A percentile compares a stretch with the other conserved stretches of the same genome.
Conservation (phyloP, 257 asterid species). For the Salvia miltiorrhiza region DNA sequence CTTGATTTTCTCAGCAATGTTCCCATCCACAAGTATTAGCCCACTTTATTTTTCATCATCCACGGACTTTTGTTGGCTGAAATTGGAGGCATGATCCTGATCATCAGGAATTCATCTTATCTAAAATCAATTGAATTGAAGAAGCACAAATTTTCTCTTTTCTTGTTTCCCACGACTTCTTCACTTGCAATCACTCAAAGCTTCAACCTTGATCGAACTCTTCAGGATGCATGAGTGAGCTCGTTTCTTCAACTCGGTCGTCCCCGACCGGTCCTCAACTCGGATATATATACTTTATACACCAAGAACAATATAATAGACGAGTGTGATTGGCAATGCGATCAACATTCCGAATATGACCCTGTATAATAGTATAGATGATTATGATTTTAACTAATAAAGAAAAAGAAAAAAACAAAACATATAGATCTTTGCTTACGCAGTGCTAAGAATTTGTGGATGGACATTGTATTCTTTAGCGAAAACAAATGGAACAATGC, state of each 20-base stretch:
- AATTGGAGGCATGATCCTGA: constrained; percentile 29
- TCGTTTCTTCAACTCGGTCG: background rate
- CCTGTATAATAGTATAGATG: constrained; percentile 22
- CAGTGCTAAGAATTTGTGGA: constrained; percentile 90
- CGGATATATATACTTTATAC: constrained; percentile 21
- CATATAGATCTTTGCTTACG: constrained; percentile 40
- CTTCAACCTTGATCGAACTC: background rate
- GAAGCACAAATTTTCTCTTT: background rate
- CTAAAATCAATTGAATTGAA: constrained; percentile 11
- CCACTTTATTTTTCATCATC: constrained; percentile 20
- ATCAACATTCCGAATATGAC: constrained; percentile 63
- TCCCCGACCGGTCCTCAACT: background rate
- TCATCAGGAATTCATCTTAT: constrained; percentile 9
- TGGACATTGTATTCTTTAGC: constrained; percentile 95
- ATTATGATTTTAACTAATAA: background rate
- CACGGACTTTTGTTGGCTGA: constrained; percentile 29
- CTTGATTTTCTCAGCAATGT: constrained; percentile 32
- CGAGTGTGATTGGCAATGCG: constrained; percentile 52
- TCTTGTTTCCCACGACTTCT: background rate
- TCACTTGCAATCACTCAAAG: background rate
- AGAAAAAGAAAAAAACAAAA: background rate
- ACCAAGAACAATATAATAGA: constrained; percentile 55
- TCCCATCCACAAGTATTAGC: constrained; percentile 26
- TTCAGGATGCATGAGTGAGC: background rate
- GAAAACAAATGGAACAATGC: constrained; percentile 95